Evolutionary conservation across 139 green algal genomes (phyloP).

Genomic region (Tetraselmis chui): DNA sequence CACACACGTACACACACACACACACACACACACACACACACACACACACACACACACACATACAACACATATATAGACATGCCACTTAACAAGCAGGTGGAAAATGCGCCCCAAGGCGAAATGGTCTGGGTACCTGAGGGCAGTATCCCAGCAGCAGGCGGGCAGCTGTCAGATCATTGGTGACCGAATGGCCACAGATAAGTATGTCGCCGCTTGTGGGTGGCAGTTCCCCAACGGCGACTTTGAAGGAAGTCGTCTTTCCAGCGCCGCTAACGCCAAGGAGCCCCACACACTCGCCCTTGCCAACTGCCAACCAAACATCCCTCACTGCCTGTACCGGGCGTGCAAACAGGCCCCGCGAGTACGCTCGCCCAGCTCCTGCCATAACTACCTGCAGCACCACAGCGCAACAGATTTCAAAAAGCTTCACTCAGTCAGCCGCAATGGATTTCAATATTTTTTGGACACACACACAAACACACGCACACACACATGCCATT

Average conservation of each 20-base stretch:
- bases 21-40: too few species aligned
- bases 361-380: conserved; percentile 51
- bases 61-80: too few species aligned
- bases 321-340: conserved; percentile 42
- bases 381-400: conserved; percentile 34
- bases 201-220: conserved; percentile 37
- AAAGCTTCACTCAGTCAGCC: too few species aligned
- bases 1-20: too few species aligned
- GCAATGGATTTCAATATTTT: too few species aligned
- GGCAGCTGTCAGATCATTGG: conserved; percentile 24
- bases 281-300: conserved; percentile 76
- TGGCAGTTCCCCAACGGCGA: not conserved
- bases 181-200: conserved; percentile 47
- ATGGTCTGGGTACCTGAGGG: conserved; percentile 55
- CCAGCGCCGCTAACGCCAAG: conserved; percentile 67
- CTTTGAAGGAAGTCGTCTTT: conserved; percentile 75
- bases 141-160: conserved; percentile 61
- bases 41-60: too few species aligned
- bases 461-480: not conserved
- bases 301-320: conserved; percentile 46
- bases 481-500: not conserved
- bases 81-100: too few species aligned
- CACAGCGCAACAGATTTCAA: not conserved
- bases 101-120: too few species aligned
- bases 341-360: conserved; percentile 17